Percentiles rank a stretch among this genome's conserved stretches.
Evolutionary conservation across 108 stramenopile species (phyloP).

Genomic region (Nitzschia sp.): DNA sequence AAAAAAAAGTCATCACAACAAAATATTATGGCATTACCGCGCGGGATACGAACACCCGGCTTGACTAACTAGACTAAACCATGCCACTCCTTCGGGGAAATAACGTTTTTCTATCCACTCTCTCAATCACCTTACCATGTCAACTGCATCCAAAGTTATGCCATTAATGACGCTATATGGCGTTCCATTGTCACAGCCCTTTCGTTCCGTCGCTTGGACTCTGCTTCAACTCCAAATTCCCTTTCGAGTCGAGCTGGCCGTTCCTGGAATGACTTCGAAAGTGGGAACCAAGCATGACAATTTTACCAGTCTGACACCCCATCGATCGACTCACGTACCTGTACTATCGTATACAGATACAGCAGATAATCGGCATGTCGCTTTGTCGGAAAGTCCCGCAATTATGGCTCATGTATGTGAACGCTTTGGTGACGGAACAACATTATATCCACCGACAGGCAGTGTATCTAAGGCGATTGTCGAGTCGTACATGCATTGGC

Average conservation of each 20-base stretch:
- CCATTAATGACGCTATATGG: constrained; percentile 45
- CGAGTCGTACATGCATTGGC: constrained; percentile 41
- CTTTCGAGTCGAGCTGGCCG: constrained; percentile 35
- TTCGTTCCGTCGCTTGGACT: constrained; percentile 48
- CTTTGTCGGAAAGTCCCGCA: constrained; percentile 41
- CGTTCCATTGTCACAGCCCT: constrained; percentile 43
- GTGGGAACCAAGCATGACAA: constrained; percentile 30
- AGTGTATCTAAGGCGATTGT: constrained; percentile 27
- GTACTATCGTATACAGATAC: constrained; percentile 13
- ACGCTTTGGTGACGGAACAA: constrained; percentile 14
- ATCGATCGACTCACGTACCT: constrained; percentile 24
- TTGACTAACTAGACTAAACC: no score
- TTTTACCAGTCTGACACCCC: constrained; percentile 13
- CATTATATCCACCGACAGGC: constrained; percentile 12
- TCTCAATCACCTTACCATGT: no score
- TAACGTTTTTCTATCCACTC: no score
- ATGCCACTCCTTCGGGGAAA: no score
- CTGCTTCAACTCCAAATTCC: constrained; percentile 19
- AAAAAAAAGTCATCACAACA: no score
- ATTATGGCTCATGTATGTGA: constrained; percentile 48
- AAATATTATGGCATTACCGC: no score
- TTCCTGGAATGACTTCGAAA: constrained; percentile 26
- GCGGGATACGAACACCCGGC: no score
- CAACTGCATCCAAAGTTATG: no score
- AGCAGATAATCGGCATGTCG: not conserved